Percentiles rank a stretch among this genome's conserved stretches.
Conservation (phyloP, 2,329 filamentous ascomycete species). For the Verticillium albo-atrum region DNA sequence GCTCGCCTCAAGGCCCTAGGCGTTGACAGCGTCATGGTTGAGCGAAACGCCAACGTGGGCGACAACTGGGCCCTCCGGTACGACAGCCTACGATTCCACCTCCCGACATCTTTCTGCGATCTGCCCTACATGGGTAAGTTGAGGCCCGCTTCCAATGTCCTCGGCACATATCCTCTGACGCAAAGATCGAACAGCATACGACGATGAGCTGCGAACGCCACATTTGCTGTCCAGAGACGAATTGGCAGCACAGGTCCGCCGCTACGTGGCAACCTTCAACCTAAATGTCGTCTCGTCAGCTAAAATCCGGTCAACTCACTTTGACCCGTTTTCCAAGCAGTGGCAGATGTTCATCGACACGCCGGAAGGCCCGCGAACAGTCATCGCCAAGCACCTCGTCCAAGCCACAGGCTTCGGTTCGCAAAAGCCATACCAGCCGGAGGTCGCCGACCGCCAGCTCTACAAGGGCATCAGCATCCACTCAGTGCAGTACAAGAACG, state of each 20-base stretch:
- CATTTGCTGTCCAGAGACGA: conserved; percentile 17
- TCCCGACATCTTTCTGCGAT: conserved; percentile 28
- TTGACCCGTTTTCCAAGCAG: conserved; percentile 11
- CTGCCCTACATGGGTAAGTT: conserved; percentile 24
- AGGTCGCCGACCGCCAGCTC: conserved; percentile 12
- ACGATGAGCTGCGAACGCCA: conserved; percentile 5
- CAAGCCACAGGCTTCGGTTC: conserved; percentile 18
- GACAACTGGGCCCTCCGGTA: conserved; percentile 35
- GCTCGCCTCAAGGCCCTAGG: conserved; percentile 32
- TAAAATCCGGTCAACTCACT: conserved; percentile 18
- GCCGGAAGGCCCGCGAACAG: neutral
- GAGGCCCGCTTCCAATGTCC: neutral
- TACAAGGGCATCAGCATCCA: conserved; percentile 21
- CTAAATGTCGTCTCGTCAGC: conserved; percentile 22
- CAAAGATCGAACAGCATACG: conserved; percentile 5
- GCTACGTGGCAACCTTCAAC: conserved; percentile 22
- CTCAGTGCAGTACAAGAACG: conserved; percentile 17
- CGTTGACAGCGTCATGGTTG: conserved; percentile 28
- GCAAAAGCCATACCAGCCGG: conserved; percentile 16
- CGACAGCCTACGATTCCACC: conserved; percentile 31
- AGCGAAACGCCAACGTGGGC: conserved; percentile 26
- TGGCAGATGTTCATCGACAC: conserved; percentile 17
- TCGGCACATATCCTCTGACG: neutral
- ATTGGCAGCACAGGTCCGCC: conserved; percentile 16
- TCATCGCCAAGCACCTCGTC: conserved; percentile 17